Conservation (phyloP, 345 rosid genomes). For the Euphorbia pulcherrima region DNA sequence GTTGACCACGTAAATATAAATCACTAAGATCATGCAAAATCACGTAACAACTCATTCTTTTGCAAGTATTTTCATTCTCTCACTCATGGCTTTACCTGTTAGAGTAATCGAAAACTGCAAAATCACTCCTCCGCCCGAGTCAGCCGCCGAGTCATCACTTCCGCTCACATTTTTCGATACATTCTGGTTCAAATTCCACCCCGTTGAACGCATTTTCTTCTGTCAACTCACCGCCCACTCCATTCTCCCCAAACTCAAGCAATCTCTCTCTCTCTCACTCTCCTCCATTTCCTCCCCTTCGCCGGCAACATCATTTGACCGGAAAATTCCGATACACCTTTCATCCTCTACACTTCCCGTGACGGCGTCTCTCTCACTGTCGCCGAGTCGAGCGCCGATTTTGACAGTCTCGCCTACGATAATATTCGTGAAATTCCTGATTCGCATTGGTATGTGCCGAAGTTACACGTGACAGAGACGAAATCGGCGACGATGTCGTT, state of each 20-base stretch:
- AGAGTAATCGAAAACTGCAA: not conserved
- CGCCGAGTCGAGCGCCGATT: not conserved
- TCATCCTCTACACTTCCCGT: slow-evolving; percentile 5
- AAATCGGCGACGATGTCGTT: not conserved
- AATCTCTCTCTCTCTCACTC: slow-evolving; percentile 16
- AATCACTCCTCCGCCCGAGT: not conserved
- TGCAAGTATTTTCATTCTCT: no score
- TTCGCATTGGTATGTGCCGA: not conserved
- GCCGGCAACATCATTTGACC: slow-evolving; percentile 22
- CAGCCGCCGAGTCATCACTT: slow-evolving; percentile 2
- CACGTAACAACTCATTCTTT: no score
- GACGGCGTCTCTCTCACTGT: slow-evolving; percentile 5
- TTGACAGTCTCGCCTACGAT: not conserved
- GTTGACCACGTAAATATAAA: no score
- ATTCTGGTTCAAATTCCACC: slow-evolving; percentile 4
- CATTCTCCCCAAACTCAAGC: slow-evolving; percentile 10
- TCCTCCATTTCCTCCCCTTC: slow-evolving; percentile 13
- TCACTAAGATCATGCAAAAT: no score
- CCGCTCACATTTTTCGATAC: slow-evolving; percentile 1
- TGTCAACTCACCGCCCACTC: not conserved
- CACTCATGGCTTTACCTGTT: not conserved
- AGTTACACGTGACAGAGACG: not conserved
- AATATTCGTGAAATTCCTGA: not conserved
- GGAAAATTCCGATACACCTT: not conserved
- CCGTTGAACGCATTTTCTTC: slow-evolving; percentile 4